Evolutionary conservation across 176 grass and related monocot species (phyloP), one percentile per base, ranked within the genome.

Genomic region (Eragrostis nindensis): DNA sequence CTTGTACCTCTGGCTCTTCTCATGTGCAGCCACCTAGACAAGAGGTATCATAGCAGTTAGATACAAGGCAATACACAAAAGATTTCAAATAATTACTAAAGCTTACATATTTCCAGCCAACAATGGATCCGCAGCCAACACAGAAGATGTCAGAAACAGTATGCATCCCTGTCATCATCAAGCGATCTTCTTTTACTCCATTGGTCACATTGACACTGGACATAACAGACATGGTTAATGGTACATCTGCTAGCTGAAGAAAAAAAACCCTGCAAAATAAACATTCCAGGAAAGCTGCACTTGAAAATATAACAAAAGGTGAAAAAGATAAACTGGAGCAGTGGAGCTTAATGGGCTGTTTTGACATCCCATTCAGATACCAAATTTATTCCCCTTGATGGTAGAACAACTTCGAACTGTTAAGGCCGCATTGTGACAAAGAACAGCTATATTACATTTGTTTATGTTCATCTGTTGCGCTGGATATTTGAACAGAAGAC

Each of bases 71-170:
- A 73, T 50, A 70, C 17, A 82, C 2, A 53, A 44, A 13, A 66
- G 77, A 66, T 38, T 56, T 66, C 14, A 55, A 25, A 71, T 71
- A 40, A 67, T 26, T 49, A n/a, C 62, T 40, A 76, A 71, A 42
- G 44, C 89, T 91, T 89, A 98, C 95, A 68, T 95, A 98, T 98
- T 98, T 98, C 95, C 95, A 98, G 73, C 95, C 95, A 87, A 98
- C 81, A 84, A 78, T 86, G 17, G 78, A 83, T 47, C 88, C 88
- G 57, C 92, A 98, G 73, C 95, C 81, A 87, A 89, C 86, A 87
- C 95, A 98, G 71, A 95, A 95, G 39, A 98, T 92, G 66, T 93
- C 90, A 59, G 77, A 93, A 81, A 98, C 63, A 17, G 86, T 95
- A 81, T 93, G 88, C 95, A 93, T 32, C 52, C 95, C 92, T 32